Base-by-base conservation (phyloP, 2,329 filamentous ascomycete species). In the Penicillium aurantiogriseum region DNA sequence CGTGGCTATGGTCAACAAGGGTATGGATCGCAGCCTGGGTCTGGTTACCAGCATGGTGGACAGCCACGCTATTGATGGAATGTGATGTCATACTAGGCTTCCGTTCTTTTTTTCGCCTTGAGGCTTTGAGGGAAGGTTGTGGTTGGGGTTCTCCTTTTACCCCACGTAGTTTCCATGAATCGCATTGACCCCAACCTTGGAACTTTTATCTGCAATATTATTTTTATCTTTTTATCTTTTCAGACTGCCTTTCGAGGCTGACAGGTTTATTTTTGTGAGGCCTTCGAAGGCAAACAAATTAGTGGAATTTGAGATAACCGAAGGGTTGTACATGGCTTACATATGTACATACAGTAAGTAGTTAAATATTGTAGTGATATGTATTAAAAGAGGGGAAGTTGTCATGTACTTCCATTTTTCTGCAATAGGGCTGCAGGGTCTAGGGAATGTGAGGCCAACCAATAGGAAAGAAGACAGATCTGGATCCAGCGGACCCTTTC, bases 1-100 rank as follows among this genome's bases (percentile, higher is more conserved):
- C 40, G 55, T 31, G 56, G 55, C 8, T 68, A 70, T 58, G 67
- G 68, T 3, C 66, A 67, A 7, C 65, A 63, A 51, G 67, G 64
- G 47, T 70, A 71, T 50, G 44, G 65, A 11, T 54, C 66, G 13
- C 58, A 64, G 19, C 53, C 58, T 45, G 47, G 57, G 15, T 31
- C 59, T 35, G 65, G 65, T 15, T 66, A 67, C 39, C 62, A 40
- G 31, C 61, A 67, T 46, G 62, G 59, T 7, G 42, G 43, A 48
- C 31, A 39, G 17, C 49, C 64, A 57, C 64, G 69, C 13, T 71
- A 71, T 48, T 69, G 62, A 45, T 46, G 9, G 46, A 33, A n/a
- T 19, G 29, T 57, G 64, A 66, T 56, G 56, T 61, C 59, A 60
- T 19, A 11, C 36, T n/a, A 15, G n/a, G 38, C 19, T 51, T 25